These are phyloP conservation scores for Chytriomyces hyalinus DNA, from an alignment of 192 early-diverging fungal genomes.

Conservation along the genomic window DNA sequence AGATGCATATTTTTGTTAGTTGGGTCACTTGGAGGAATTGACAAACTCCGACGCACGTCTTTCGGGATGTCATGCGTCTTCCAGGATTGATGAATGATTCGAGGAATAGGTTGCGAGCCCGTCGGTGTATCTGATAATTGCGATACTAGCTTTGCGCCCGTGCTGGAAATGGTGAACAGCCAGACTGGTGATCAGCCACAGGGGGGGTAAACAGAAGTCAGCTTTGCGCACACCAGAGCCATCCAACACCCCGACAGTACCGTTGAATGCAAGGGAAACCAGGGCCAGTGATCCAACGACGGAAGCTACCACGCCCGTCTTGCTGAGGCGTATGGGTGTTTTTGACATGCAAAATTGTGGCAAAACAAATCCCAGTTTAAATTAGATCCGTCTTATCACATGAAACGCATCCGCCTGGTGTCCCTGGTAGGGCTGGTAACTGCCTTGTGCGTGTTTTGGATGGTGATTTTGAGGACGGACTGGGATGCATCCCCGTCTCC, in stretches of 20 bases:
- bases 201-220: background rate
- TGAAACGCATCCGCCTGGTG: too few species aligned
- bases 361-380: too few species aligned
- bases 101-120: background rate
- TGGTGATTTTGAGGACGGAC: too few species aligned
- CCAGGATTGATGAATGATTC: constrained; percentile 30
- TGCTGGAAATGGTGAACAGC: background rate
- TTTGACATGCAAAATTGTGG: too few species aligned
- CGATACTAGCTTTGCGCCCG: background rate
- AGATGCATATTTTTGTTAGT: background rate
- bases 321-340: too few species aligned
- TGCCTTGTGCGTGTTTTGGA: too few species aligned
- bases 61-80: constrained; percentile 9
- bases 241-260: background rate
- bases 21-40: background rate
- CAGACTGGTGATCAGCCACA: background rate
- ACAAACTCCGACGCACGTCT: too few species aligned
- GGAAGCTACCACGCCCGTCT: too few species aligned
- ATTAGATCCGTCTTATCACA: too few species aligned
- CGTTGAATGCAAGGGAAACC: constrained; percentile 1
- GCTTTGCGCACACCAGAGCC: background rate
- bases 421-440: too few species aligned
- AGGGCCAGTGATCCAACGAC: background rate
- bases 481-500: too few species aligned
- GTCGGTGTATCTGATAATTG: background rate